Percentiles rank a stretch among this genome's conserved stretches.
phyloP scores from a whole-genome alignment of 495 filamentous ascomycete genomes.

The Penicillium manginii region DNA sequence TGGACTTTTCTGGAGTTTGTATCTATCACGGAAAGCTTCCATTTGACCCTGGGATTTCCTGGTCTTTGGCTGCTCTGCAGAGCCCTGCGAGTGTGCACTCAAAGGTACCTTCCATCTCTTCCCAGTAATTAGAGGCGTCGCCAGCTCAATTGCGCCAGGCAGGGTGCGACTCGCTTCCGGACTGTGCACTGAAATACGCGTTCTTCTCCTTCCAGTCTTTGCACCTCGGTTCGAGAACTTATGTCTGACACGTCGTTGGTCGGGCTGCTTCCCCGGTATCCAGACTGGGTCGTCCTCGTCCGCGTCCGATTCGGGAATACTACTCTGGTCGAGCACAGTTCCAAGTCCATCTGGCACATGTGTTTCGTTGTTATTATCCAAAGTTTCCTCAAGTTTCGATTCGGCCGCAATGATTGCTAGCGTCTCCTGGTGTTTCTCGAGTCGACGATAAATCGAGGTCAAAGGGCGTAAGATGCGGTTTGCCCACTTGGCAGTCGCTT shows the following conservation, averaged over 20 bases:
- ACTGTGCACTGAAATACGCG: slow-evolving; percentile 40
- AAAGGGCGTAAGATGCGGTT: slow-evolving; percentile 53
- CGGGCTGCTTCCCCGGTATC: slow-evolving; percentile 42
- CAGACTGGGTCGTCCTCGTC: slow-evolving; percentile 49
- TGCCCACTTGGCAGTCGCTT: slow-evolving; percentile 51
- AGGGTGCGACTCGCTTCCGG: slow-evolving; percentile 43
- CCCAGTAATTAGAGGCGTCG: slow-evolving; percentile 50
- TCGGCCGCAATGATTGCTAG: slow-evolving; percentile 38
- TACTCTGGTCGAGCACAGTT: slow-evolving; percentile 9
- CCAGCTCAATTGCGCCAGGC: slow-evolving; percentile 51
- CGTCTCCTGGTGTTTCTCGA: slow-evolving; percentile 49
- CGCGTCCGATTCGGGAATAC: slow-evolving; percentile 37
- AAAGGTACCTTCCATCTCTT: slow-evolving; percentile 30
- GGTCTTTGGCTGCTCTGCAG: not conserved
- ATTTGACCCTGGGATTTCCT: slow-evolving; percentile 1
- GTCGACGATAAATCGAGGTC: slow-evolving; percentile 47
- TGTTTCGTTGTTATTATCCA: slow-evolving; percentile 8
- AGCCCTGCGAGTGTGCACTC: slow-evolving; percentile 20
- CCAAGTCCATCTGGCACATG: slow-evolving; percentile 2
- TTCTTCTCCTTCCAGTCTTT: slow-evolving; percentile 28
- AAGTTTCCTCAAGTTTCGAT: slow-evolving; percentile 23
- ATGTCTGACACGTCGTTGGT: slow-evolving; percentile 40
- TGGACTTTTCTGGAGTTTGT: slow-evolving; percentile 37
- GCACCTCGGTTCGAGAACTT: slow-evolving; percentile 43
- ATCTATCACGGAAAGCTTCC: slow-evolving; percentile 24